Conservation (phyloP, 2,329 filamentous ascomycete species). For the Trichoderma atroviride region DNA sequence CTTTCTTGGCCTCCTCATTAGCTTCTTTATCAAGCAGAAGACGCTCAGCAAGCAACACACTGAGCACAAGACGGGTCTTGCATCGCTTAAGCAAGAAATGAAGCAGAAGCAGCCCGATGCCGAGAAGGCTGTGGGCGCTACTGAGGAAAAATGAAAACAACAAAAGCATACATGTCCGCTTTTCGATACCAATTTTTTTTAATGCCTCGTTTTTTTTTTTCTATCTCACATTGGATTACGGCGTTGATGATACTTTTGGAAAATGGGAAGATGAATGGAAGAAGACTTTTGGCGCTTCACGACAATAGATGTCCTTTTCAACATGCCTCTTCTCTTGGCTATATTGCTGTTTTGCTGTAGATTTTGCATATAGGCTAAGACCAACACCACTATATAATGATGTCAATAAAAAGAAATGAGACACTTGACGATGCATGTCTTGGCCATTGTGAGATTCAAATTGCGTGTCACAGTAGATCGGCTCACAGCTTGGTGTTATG, state of each 20-base stretch:
- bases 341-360: background rate
- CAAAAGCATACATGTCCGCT: background rate
- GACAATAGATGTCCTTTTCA: background rate
- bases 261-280: background rate
- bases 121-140: constrained; percentile 20
- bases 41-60: constrained; percentile 58
- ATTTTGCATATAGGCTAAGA: background rate
- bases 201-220: background rate
- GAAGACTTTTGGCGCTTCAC: constrained; percentile 2
- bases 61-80: constrained; percentile 61
- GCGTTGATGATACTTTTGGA: constrained; percentile 2
- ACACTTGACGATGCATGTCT: background rate
- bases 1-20: constrained; percentile 50
- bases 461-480: background rate
- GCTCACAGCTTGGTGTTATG: background rate
- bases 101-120: constrained; percentile 32
- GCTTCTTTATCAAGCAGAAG: constrained; percentile 52
- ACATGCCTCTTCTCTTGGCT: background rate
- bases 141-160: background rate
- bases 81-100: constrained; percentile 42
- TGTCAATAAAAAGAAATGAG: background rate
- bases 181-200: constrained; percentile 4
- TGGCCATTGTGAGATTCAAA: background rate
- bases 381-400: background rate
- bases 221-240: background rate